Evolutionary conservation across 163 green algal species (phyloP).

Genomic region (Picocystis sp.): DNA sequence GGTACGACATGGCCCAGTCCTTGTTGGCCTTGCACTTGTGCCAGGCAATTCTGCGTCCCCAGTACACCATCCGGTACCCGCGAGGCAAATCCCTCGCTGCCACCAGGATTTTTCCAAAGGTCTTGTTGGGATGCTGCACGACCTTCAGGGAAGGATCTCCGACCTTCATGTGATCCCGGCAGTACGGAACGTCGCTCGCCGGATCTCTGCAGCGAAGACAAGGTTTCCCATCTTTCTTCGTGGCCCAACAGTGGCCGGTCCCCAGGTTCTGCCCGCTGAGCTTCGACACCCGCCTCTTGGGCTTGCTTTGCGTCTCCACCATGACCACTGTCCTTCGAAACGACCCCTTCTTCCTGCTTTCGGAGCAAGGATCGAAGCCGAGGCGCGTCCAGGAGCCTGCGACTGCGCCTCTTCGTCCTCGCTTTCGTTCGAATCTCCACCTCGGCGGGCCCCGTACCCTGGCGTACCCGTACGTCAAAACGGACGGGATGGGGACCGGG

Average conservation of each 20-base stretch:
- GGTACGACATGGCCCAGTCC: slow-evolving; percentile 13
- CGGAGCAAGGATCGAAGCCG: too few species aligned
- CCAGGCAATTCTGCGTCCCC: slow-evolving; percentile 7
- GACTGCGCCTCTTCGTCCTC: too few species aligned
- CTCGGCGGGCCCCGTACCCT: too few species aligned
- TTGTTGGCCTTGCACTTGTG: background rate
- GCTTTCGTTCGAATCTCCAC: too few species aligned
- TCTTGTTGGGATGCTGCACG: slow-evolving; percentile 6
- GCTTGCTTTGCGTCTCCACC: too few species aligned
- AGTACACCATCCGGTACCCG: slow-evolving; percentile 14
- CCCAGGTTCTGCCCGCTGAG: slow-evolving; percentile 1
- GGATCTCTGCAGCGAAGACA: background rate
- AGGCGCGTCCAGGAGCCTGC: too few species aligned
- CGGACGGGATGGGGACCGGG: too few species aligned
- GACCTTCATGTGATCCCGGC: background rate
- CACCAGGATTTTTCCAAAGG: slow-evolving; percentile 9
- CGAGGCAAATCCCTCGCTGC: slow-evolving; percentile 11
- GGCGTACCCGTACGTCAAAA: too few species aligned
- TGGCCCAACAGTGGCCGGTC: slow-evolving; percentile 1
- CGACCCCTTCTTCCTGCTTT: too few species aligned
- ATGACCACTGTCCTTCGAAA: too few species aligned
- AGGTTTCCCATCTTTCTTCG: background rate
- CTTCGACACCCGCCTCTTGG: slow-evolving; percentile 6
- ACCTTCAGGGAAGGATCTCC: slow-evolving; percentile 10
- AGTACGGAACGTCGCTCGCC: slow-evolving; percentile 1